A percentile compares a stretch with the other conserved stretches of the same genome.
Evolutionary conservation across 1,284 basidiomycete genomes (phyloP).

Genomic region (Melampsora americana): DNA sequence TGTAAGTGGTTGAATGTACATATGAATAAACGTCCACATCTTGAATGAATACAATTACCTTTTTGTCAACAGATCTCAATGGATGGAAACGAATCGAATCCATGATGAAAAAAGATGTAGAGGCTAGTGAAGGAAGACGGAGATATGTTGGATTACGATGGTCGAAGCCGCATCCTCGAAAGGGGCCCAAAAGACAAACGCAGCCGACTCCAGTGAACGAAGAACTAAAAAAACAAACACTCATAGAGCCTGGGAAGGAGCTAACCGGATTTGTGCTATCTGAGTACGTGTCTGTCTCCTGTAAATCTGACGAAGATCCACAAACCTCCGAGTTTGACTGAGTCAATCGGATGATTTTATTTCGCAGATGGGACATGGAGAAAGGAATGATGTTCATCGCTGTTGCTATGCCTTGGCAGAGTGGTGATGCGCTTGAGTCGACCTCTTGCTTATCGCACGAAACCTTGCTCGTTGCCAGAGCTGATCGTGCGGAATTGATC

Average conservation of each 20-base stretch:
- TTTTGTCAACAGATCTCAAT: conserved; percentile 15
- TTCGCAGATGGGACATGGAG: conserved; percentile 36
- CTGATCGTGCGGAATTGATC: conserved; percentile 20
- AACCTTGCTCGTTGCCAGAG: conserved; percentile 13
- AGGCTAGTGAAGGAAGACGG: conserved; percentile 3
- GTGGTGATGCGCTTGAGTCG: conserved; percentile 34
- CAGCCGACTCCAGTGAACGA: not conserved
- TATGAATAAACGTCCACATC: not conserved
- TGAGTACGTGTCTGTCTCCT: conserved; percentile 19
- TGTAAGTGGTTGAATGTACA: conserved; percentile 9
- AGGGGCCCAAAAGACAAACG: conserved; percentile 30
- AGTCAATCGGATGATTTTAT: not conserved
- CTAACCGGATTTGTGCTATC: conserved; percentile 37
- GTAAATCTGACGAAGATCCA: not conserved
- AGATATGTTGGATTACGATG: conserved; percentile 39
- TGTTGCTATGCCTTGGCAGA: conserved; percentile 44
- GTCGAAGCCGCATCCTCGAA: conserved; percentile 41
- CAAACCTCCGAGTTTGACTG: not conserved
- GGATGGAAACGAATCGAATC: conserved; percentile 39
- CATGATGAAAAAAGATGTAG: conserved; percentile 28
- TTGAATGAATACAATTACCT: not conserved
- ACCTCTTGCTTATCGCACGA: conserved; percentile 31
- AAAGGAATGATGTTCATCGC: conserved; percentile 30
- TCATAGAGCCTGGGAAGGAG: conserved; percentile 39
- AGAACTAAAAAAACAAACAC: not conserved